A percentile compares a stretch with the other conserved stretches of the same genome.
These are phyloP conservation scores for Lycium ferocissimum DNA, from an alignment of 257 asterid genomes.

Conservation along the genomic window DNA sequence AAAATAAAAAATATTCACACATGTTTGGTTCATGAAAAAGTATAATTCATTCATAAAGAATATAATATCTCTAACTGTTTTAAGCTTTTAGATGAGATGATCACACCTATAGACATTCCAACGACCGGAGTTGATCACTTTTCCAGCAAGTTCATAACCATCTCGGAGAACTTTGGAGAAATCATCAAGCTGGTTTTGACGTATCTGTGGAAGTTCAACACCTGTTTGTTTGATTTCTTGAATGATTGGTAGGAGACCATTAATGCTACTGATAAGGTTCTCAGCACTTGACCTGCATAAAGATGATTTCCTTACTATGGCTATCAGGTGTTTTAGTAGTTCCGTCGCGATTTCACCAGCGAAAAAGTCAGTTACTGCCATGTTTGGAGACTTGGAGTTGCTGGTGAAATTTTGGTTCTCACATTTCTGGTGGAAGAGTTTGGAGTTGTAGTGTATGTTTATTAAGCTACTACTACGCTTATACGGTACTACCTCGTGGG, in stretches of 20 bases:
- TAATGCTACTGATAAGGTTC: slow-evolving; percentile 60
- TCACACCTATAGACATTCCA: slow-evolving; percentile 69
- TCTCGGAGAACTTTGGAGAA: slow-evolving; percentile 63
- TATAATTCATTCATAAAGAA: background rate
- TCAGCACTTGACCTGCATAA: slow-evolving; percentile 74
- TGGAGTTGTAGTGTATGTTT: background rate
- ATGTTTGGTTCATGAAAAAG: background rate
- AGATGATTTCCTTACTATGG: slow-evolving; percentile 58
- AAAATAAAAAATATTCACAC: background rate
- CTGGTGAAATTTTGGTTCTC: background rate
- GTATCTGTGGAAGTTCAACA: slow-evolving; percentile 76
- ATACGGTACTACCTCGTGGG: too few species aligned
- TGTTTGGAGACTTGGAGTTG: slow-evolving; percentile 32
- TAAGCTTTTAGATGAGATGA: background rate
- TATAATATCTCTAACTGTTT: background rate
- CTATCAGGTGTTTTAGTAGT: slow-evolving; percentile 68
- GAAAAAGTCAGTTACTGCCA: slow-evolving; percentile 87
- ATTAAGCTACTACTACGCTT: too few species aligned
- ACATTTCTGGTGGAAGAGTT: background rate
- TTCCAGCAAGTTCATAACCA: slow-evolving; percentile 68
- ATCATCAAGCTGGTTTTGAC: slow-evolving; percentile 79
- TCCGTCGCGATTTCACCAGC: slow-evolving; percentile 92
- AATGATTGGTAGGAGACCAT: slow-evolving; percentile 68
- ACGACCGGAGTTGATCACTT: slow-evolving; percentile 65
- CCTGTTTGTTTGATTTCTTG: slow-evolving; percentile 82